Conservation (phyloP, 352 stramenopile species). For the Thalassiosira hispida region DNA sequence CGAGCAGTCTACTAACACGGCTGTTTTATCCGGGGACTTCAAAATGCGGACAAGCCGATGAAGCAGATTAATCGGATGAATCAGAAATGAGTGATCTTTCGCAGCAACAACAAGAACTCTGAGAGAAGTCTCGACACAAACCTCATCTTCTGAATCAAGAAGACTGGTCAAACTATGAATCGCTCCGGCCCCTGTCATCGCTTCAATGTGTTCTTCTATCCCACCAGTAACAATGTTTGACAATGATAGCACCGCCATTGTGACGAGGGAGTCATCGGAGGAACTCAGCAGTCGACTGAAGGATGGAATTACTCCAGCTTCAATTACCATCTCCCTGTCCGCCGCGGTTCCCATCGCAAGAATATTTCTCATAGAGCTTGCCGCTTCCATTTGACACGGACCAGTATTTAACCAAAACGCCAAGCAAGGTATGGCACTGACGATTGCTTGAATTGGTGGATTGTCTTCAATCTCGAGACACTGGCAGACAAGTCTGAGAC, state of each 20-base stretch:
- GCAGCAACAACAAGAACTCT: conserved; percentile 3
- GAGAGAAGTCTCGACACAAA: not conserved
- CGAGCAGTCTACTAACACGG: conserved; percentile 14
- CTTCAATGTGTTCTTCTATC: not conserved
- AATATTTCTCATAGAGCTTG: conserved; percentile 2
- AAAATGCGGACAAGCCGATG: conserved; percentile 7
- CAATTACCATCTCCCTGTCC: conserved; percentile 2
- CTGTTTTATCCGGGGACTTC: not conserved
- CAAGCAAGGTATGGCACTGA: not conserved
- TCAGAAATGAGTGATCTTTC: not conserved
- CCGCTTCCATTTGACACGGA: not conserved
- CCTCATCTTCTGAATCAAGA: too few relatives aligned
- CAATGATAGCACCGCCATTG: not conserved
- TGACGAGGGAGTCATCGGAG: conserved; percentile 4
- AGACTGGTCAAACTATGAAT: too few relatives aligned
- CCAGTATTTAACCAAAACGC: not conserved
- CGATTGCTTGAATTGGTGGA: not conserved
- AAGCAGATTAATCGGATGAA: not conserved
- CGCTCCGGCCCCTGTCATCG: not conserved
- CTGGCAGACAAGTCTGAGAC: not conserved
- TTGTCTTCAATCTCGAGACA: not conserved
- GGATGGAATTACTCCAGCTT: not conserved
- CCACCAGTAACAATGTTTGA: not conserved
- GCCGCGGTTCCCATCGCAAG: not conserved
- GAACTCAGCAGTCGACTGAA: conserved; percentile 8